A percentile compares a stretch with the other conserved stretches of the same genome.
These are phyloP conservation scores for Neurospora sp. DNA, from an alignment of 495 filamentous ascomycete species.

Conservation along the genomic window DNA sequence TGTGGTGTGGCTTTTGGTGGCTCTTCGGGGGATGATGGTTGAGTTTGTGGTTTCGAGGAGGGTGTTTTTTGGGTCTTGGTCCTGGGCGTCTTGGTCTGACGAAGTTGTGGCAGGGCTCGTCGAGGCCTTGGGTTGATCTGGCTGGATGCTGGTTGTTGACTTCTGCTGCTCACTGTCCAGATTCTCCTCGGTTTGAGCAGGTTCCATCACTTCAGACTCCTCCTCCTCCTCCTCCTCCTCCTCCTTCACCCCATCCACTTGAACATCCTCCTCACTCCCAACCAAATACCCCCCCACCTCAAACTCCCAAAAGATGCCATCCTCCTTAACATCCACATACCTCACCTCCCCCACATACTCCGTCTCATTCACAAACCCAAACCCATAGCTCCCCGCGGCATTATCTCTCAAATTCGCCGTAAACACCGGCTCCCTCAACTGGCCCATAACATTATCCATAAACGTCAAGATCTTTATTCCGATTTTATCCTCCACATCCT, in stretches of 20 bases:
- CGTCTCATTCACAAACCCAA: slow-evolving; percentile 51
- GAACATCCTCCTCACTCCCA: neutral
- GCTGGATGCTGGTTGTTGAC: neutral
- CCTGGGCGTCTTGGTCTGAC: slow-evolving; percentile 43
- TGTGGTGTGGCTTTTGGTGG: neutral
- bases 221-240: neutral
- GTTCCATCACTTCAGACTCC: neutral
- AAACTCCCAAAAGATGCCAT: slow-evolving; percentile 26
- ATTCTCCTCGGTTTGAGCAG: neutral
- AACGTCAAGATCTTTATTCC: slow-evolving; percentile 51
- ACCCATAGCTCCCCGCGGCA: slow-evolving; percentile 54
- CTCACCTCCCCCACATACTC: slow-evolving; percentile 48
- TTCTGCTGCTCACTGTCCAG: neutral
- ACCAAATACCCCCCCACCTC: neutral
- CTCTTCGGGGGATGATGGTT: fast-evolving
- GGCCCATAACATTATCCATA: slow-evolving; percentile 51
- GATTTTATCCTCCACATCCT: neutral
- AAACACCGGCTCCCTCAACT: slow-evolving; percentile 50
- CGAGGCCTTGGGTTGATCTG: neutral
- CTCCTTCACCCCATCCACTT: neutral
- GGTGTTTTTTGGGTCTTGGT: slow-evolving; percentile 39
- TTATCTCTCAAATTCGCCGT: slow-evolving; percentile 48
- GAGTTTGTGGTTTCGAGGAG: neutral
- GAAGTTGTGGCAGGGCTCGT: slow-evolving; percentile 6
- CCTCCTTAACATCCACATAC: neutral